Evolutionary conservation across 257 asterid species (phyloP).

Genomic region (Dorcoceras hygrometricum): DNA sequence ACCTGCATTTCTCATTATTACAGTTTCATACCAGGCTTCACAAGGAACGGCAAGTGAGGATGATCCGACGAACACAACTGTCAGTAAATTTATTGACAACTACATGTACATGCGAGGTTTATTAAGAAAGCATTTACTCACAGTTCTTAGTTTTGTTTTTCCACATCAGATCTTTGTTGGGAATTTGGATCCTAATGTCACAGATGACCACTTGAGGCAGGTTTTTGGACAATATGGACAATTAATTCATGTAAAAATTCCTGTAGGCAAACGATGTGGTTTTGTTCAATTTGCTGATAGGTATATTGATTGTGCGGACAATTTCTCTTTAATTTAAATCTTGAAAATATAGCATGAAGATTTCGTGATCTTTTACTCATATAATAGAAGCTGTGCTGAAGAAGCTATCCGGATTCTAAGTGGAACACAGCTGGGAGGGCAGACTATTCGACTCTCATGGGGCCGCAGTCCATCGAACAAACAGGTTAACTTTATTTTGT

Average conservation of each 20-base stretch:
- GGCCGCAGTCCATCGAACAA: conserved; percentile 91
- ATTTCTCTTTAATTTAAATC: not conserved
- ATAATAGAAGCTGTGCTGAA: conserved; percentile 81
- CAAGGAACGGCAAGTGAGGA: conserved; percentile 88
- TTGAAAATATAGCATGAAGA: not conserved
- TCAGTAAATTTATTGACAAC: conserved; percentile 38
- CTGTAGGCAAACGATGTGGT: conserved; percentile 91
- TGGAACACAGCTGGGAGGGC: conserved; percentile 86
- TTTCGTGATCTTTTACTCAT: conserved; percentile 10
- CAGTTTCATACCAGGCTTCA: conserved; percentile 71
- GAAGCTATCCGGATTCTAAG: conserved; percentile 69
- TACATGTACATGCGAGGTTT: not conserved
- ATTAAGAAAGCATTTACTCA: not conserved
- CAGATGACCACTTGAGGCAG: conserved; percentile 81
- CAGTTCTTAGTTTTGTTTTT: not conserved
- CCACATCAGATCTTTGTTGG: conserved; percentile 85
- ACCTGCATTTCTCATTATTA: conserved; percentile 29
- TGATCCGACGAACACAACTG: conserved; percentile 90
- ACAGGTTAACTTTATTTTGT: conserved; percentile 44
- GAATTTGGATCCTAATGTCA: conserved; percentile 72
- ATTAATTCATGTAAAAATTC: conserved; percentile 87
- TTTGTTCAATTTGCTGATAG: conserved; percentile 96
- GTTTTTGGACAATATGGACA: conserved; percentile 77
- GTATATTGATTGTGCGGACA: conserved; percentile 31
- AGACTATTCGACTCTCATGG: conserved; percentile 91